Percentiles rank a stretch among this genome's conserved stretches.
phyloP scores from a whole-genome alignment of 2,329 filamentous ascomycete genomes.

The Diaporthe longicolla region DNA sequence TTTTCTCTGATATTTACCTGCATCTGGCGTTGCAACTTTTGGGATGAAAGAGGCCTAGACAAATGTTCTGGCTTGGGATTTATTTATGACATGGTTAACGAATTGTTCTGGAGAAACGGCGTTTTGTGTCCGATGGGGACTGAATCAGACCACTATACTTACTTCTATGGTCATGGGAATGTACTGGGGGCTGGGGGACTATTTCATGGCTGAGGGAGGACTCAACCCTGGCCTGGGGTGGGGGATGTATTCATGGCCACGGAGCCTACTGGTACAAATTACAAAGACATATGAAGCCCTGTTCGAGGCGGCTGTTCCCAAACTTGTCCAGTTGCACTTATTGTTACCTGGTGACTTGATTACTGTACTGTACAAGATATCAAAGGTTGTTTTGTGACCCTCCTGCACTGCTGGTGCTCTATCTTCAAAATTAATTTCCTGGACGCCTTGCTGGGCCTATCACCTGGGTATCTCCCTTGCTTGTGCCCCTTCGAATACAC shows the following conservation, averaged over 20 bases:
- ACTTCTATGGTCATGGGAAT: background rate
- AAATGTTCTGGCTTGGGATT: conserved; percentile 30
- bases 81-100: conserved; percentile 16
- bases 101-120: conserved; percentile 18
- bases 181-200: conserved; percentile 7
- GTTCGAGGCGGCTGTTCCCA: background rate
- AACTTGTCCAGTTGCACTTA: background rate
- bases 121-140: background rate
- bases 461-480: conserved; percentile 28
- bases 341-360: background rate
- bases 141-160: conserved; percentile 1
- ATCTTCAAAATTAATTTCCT: conserved; percentile 3
- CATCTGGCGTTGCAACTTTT: conserved; percentile 28
- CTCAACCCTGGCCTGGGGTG: background rate
- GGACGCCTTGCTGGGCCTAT: conserved; percentile 32
- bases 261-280: background rate
- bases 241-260: conserved; percentile 6
- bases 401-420: background rate
- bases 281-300: conserved; percentile 7
- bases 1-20: background rate
- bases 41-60: conserved; percentile 31
- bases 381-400: background rate
- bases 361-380: background rate
- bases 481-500: background rate
- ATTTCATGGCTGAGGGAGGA: conserved; percentile 9